A percentile compares a stretch with the other conserved stretches of the same genome.
These are phyloP conservation scores for Lipomyces yamadae DNA, from an alignment of 805 yeast genomes.

Conservation along the genomic window DNA sequence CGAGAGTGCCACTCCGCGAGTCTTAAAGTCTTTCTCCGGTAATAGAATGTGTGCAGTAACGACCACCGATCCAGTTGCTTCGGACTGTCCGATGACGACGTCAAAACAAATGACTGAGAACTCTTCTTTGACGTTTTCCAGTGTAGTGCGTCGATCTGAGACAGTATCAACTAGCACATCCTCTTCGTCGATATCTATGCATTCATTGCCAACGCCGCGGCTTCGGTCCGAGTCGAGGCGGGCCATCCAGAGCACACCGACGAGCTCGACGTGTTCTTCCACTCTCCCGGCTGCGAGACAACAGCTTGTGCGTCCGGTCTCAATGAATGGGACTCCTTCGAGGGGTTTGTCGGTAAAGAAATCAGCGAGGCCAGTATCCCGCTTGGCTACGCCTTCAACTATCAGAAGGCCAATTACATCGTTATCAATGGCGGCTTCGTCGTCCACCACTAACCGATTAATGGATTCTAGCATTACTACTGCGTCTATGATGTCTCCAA, in stretches of 20 bases:
- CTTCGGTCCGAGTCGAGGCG: constrained; percentile 5
- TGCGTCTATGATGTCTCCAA: neutral
- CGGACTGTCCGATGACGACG: constrained; percentile 16
- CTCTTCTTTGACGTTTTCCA: neutral
- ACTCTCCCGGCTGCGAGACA: neutral
- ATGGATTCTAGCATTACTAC: neutral
- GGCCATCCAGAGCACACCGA: neutral
- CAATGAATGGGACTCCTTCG: neutral
- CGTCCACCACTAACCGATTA: neutral
- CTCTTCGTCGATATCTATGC: neutral
- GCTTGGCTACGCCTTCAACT: neutral
- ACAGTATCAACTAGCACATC: neutral
- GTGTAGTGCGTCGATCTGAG: neutral
- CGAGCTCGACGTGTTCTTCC: neutral
- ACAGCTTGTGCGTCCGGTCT: neutral
- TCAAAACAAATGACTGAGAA: constrained; percentile 9
- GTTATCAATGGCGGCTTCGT: neutral
- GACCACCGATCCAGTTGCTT: neutral
- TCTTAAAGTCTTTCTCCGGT: constrained; percentile 12
- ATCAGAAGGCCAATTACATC: neutral
- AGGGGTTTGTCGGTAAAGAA: neutral
- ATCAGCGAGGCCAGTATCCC: neutral
- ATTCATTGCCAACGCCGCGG: neutral
- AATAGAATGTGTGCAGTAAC: constrained; percentile 13
- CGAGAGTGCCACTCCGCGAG: neutral